Conservation (phyloP, 2,329 filamentous ascomycete species). For the Cytospora piceae region DNA sequence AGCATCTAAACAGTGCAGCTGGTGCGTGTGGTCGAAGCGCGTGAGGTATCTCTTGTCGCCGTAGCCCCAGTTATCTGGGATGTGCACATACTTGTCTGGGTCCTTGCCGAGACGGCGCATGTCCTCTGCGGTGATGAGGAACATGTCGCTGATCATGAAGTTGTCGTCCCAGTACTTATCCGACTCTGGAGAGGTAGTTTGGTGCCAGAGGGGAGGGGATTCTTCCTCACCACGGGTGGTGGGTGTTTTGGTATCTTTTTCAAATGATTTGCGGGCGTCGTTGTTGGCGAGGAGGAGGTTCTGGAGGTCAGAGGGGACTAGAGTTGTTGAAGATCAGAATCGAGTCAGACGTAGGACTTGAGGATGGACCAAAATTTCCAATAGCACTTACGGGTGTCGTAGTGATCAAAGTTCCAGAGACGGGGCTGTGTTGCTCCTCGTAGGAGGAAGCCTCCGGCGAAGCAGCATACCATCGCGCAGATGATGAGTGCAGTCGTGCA, state of each 20-base stretch:
- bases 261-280: slow-evolving; percentile 5
- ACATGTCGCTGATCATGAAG: slow-evolving; percentile 18
- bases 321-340: neutral
- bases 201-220: slow-evolving; percentile 4
- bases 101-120: slow-evolving; percentile 15
- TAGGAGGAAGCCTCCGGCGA: slow-evolving; percentile 2
- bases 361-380: fast-evolving
- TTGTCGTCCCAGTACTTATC: slow-evolving; percentile 15
- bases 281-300: neutral
- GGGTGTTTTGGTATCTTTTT: slow-evolving; percentile 9
- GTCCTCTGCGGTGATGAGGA: slow-evolving; percentile 15
- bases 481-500: neutral
- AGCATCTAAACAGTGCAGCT: slow-evolving; percentile 14
- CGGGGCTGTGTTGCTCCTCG: slow-evolving; percentile 3
- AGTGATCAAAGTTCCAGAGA: slow-evolving; percentile 9
- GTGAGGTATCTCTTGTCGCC: slow-evolving; percentile 13
- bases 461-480: slow-evolving; percentile 8
- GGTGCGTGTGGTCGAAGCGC: slow-evolving; percentile 21
- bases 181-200: neutral
- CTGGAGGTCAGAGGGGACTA: slow-evolving; percentile 3
- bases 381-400: slow-evolving; percentile 3
- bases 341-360: neutral
- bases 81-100: slow-evolving; percentile 7
- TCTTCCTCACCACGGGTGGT: slow-evolving; percentile 16
- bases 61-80: slow-evolving; percentile 9